Evolutionary conservation across 768 basidiomycete species (phyloP), one percentile per base, ranked within the genome.

Genomic region (Mycena capillaripes): DNA sequence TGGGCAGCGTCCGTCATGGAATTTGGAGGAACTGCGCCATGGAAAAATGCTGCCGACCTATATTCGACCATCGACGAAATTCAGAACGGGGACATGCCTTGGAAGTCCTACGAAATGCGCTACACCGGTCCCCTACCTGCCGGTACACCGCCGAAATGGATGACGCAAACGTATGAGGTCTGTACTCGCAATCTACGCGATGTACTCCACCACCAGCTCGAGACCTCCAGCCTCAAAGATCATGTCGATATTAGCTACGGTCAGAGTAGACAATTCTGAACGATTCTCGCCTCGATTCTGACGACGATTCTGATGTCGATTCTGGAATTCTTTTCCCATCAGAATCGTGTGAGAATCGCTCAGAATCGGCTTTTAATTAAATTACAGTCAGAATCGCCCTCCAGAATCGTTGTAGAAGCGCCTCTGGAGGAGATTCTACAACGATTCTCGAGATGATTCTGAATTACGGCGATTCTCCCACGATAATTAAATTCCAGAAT

Each of bases 161-260:
- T 69, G 67, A 61, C 67, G 5, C 59, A 61, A 16, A 44, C 46
- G 1, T 69, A 69, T n/a, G 50, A 69, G n/a, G 25, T 69, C 38
- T 69, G 67, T 34, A 61, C 59, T 60, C 59, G 67, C 2, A n/a
- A 67, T n/a, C 32, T 52, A 11, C 57, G 66, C 3, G 17, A 23
- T 4, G 23, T 67, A 34, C 17, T 67, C 4, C 67, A 61, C 38
- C 48, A 69, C 7, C 67, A 61, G 12, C 67, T 69, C 34, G 36
- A 1, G 27, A 69, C 30, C 14, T 1, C 36, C 2, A 23, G 27
- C 29, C 61, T 69, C 67, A 69, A 69, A 40, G 67, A 66, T 40
- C 5, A 66, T 7, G 73, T 81, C 52, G 67, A 78, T 57, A 48
- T 59, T n/a, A n/a, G n/a, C n/a, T n/a, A n/a, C n/a, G n/a, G n/a